A percentile compares a stretch with the other conserved stretches of the same genome.
phyloP scores from a whole-genome alignment of 805 yeast genomes.

The Hyphopichia homilentoma region DNA sequence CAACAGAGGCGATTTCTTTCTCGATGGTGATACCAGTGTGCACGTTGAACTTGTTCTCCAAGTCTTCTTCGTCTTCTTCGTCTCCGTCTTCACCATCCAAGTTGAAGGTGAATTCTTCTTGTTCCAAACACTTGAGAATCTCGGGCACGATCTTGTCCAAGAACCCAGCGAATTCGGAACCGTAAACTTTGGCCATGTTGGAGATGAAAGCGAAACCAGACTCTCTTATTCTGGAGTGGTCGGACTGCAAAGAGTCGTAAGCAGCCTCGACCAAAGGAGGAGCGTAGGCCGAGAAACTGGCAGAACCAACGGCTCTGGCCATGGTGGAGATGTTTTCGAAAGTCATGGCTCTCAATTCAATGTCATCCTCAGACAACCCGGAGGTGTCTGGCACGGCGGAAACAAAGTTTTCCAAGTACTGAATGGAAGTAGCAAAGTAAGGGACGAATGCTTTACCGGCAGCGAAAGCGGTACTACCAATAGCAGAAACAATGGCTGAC shows the following conservation, averaged over 20 bases:
- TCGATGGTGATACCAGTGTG: constrained; percentile 95
- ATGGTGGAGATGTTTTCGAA: constrained; percentile 91
- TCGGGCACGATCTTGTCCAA: constrained; percentile 79
- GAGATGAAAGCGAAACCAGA: constrained; percentile 91
- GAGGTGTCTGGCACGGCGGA: constrained; percentile 63
- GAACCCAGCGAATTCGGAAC: constrained; percentile 83
- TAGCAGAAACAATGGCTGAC: constrained; percentile 85
- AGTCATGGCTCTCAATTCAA: constrained; percentile 86
- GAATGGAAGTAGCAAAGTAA: constrained; percentile 77
- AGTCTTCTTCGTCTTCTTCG: constrained; percentile 55
- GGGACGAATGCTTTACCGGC: constrained; percentile 87
- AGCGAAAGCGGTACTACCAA: constrained; percentile 96
- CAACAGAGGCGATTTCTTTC: constrained; percentile 92
- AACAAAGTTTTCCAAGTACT: constrained; percentile 77
- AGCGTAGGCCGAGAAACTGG: constrained; percentile 79
- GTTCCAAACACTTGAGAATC: constrained; percentile 77
- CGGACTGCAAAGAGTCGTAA: constrained; percentile 69
- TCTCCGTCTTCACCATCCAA: constrained; percentile 45
- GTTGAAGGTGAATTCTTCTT: constrained; percentile 76
- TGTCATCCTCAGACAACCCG: constrained; percentile 83
- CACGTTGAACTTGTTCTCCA: constrained; percentile 72
- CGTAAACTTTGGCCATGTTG: constrained; percentile 92
- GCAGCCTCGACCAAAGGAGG: constrained; percentile 88
- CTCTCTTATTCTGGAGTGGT: constrained; percentile 85
- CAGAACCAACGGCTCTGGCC: constrained; percentile 96